phyloP scores from a whole-genome alignment of 805 yeast genomes.

The Candida maesae region DNA sequence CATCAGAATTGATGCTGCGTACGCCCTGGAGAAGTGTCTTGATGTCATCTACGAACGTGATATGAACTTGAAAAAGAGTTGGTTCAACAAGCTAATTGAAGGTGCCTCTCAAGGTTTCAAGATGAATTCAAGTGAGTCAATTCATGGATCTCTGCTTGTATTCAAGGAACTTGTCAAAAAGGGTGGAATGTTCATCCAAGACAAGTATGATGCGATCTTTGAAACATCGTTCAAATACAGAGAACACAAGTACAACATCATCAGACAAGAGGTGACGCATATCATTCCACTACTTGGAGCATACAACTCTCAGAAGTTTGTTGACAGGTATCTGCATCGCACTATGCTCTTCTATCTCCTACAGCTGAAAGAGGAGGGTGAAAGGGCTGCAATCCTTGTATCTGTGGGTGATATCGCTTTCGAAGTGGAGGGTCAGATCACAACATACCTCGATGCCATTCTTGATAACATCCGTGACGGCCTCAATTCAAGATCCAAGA shows the following conservation, averaged over 20 bases:
- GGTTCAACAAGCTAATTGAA: slow-evolving; percentile 69
- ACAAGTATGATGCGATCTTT: slow-evolving; percentile 72
- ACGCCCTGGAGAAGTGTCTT: slow-evolving; percentile 72
- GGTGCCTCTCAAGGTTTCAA: slow-evolving; percentile 63
- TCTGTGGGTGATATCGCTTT: slow-evolving; percentile 82
- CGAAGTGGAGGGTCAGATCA: slow-evolving; percentile 75
- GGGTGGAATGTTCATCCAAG: slow-evolving; percentile 68
- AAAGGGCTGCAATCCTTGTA: slow-evolving; percentile 68
- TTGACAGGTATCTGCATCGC: slow-evolving; percentile 74
- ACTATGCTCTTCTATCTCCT: slow-evolving; percentile 73
- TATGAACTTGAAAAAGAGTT: slow-evolving; percentile 58
- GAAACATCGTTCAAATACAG: slow-evolving; percentile 70
- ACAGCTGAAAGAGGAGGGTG: slow-evolving; percentile 72
- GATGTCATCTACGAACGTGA: slow-evolving; percentile 80
- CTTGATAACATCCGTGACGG: slow-evolving; percentile 81
- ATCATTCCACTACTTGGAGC: slow-evolving; percentile 81
- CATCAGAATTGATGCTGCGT: slow-evolving; percentile 81
- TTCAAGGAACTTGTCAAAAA: slow-evolving; percentile 72
- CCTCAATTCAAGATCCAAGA: slow-evolving; percentile 44
- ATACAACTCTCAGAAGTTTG: slow-evolving; percentile 71
- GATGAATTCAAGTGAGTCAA: slow-evolving; percentile 53
- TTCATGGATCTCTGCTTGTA: slow-evolving; percentile 85
- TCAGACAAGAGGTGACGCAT: slow-evolving; percentile 80
- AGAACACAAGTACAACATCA: slow-evolving; percentile 70
- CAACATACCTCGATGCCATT: slow-evolving; percentile 85